These are phyloP conservation scores for Pseudocercospora fuligena DNA, from an alignment of 2,329 filamentous ascomycete species.

Conservation along the genomic window DNA sequence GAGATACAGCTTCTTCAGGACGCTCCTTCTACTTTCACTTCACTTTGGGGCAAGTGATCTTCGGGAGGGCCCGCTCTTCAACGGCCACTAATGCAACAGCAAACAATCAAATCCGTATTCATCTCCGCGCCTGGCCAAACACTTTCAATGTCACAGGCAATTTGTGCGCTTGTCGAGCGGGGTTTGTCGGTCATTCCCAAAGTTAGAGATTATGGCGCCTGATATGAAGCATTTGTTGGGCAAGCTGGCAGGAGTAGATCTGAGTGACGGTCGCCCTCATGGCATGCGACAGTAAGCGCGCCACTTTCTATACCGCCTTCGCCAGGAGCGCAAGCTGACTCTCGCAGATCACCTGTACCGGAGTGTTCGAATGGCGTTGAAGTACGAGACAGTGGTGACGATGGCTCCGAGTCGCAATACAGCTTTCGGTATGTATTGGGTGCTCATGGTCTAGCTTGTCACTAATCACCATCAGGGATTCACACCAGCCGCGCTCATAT, in stretches of 20 bases:
- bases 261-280: background rate
- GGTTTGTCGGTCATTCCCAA: background rate
- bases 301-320: background rate
- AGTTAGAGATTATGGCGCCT: background rate
- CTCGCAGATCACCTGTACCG: background rate
- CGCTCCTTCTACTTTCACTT: background rate
- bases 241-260: conserved; percentile 2
- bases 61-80: background rate
- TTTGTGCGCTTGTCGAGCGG: background rate
- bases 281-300: background rate
- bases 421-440: background rate
- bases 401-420: background rate
- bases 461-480: background rate
- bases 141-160: background rate
- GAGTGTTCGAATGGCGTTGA: background rate
- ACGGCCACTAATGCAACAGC: background rate
- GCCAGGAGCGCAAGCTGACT: background rate
- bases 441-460: background rate
- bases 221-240: conserved; percentile 6
- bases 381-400: background rate
- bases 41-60: background rate
- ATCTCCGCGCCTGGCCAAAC: background rate
- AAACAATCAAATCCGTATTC: background rate
- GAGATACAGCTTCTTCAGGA: background rate
- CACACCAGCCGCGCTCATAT: background rate